phyloP scores from a whole-genome alignment of 1,284 basidiomycete genomes.

The Leucoagaricus sp. region DNA sequence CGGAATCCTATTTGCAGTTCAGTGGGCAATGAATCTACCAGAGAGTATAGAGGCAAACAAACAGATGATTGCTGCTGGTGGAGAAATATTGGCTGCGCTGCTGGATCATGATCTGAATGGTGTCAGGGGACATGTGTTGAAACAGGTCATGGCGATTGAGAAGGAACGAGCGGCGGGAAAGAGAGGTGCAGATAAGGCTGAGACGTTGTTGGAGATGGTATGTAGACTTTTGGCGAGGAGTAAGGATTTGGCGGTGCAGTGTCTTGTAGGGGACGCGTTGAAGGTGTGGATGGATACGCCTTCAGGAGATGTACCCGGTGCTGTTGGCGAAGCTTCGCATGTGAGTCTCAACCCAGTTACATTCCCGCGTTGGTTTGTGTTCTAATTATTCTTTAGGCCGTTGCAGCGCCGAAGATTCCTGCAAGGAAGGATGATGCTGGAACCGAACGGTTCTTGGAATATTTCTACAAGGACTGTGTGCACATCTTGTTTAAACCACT shows the following conservation, averaged over 20 bases:
- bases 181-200: conserved; percentile 60
- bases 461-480: conserved; percentile 87
- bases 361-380: conserved; percentile 19
- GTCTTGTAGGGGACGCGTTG: conserved; percentile 89
- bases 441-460: conserved; percentile 86
- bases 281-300: conserved; percentile 83
- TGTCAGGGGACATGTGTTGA: conserved; percentile 82
- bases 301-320: conserved; percentile 30
- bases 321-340: conserved; percentile 38
- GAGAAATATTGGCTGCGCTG: conserved; percentile 85
- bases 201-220: conserved; percentile 77
- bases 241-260: conserved; percentile 86
- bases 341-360: conserved; percentile 26
- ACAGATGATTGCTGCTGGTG: conserved; percentile 75
- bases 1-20: conserved; percentile 87
- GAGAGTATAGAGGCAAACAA: conserved; percentile 49
- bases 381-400: conserved; percentile 19
- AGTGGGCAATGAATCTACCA: conserved; percentile 78
- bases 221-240: conserved; percentile 79
- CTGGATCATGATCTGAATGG: conserved; percentile 93
- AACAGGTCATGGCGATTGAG: conserved; percentile 73
- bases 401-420: conserved; percentile 39
- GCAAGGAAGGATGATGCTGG: conserved; percentile 81
- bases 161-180: conserved; percentile 56
- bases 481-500: conserved; percentile 81